Percentiles rank a stretch among this genome's conserved stretches.
Evolutionary conservation across 192 early-diverging fungal species (phyloP).

Genomic region (Fimicolochytrium jonesii): DNA sequence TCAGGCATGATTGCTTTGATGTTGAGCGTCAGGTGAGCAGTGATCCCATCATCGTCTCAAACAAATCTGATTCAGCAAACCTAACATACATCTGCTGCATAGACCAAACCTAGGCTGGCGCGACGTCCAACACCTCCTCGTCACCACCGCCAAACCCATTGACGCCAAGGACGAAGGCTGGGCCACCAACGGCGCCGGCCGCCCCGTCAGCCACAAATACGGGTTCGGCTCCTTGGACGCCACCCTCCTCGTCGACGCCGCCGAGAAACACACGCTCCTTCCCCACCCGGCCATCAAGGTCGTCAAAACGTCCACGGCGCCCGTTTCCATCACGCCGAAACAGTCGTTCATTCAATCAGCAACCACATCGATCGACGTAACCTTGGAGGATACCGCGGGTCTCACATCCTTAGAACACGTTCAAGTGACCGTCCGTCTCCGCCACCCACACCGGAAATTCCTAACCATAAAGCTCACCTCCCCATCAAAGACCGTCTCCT

Average conservation of each 20-base stretch:
- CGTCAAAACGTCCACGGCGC: constrained; percentile 30
- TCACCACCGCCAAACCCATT: constrained; percentile 70
- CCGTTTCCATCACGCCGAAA: constrained; percentile 43
- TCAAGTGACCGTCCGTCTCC: constrained; percentile 73
- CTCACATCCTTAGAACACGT: constrained; percentile 77
- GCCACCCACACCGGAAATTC: constrained; percentile 48
- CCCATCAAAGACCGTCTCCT: constrained; percentile 36
- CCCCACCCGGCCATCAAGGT: constrained; percentile 57
- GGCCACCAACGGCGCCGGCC: constrained; percentile 62
- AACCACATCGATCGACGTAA: constrained; percentile 30
- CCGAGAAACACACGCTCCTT: constrained; percentile 58
- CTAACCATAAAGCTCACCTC: constrained; percentile 37
- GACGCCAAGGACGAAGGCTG: constrained; percentile 69
- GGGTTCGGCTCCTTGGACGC: constrained; percentile 91
- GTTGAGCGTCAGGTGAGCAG: constrained; percentile 48
- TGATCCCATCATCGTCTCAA: background rate
- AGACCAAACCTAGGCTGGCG: constrained; percentile 92
- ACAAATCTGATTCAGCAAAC: background rate
- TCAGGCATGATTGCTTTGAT: constrained; percentile 89
- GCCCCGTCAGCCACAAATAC: constrained; percentile 85
- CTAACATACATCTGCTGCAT: background rate
- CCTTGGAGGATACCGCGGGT: constrained; percentile 37
- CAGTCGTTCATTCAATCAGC: background rate
- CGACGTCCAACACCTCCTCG: constrained; percentile 83
- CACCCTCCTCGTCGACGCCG: constrained; percentile 70